Conservation (phyloP, 495 filamentous ascomycete species). For the Trichoderma reesei region DNA sequence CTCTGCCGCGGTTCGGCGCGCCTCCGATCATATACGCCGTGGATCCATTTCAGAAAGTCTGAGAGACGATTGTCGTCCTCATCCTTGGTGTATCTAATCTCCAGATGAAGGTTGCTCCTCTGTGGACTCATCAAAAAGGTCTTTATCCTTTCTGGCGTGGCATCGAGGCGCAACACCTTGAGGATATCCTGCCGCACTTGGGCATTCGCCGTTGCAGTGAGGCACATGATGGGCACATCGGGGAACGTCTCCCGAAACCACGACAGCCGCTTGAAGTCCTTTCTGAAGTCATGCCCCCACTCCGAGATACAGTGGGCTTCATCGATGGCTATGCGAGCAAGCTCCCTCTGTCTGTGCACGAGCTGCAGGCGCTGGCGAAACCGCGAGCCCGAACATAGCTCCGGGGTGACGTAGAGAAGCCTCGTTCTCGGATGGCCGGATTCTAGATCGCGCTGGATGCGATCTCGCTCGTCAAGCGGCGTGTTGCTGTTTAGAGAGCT, state of each 20-base stretch:
- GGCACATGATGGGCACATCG: conserved; percentile 75
- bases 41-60: conserved; percentile 65
- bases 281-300: conserved; percentile 98
- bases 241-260: conserved; percentile 80
- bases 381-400: conserved; percentile 66
- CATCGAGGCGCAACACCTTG: conserved; percentile 56
- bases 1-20: conserved; percentile 33
- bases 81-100: conserved; percentile 75
- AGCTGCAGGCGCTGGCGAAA: conserved; percentile 66
- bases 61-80: conserved; percentile 60
- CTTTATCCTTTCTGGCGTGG: conserved; percentile 43
- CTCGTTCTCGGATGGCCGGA: conserved; percentile 78
- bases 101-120: conserved; percentile 82
- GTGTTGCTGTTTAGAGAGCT: conserved; percentile 82
- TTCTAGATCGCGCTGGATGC: conserved; percentile 68
- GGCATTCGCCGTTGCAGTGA: conserved; percentile 82
- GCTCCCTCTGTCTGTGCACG: conserved; percentile 72
- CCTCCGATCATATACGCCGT: conserved; percentile 56
- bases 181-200: conserved; percentile 75
- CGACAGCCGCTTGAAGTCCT: conserved; percentile 75
- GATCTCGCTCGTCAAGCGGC: conserved; percentile 47
- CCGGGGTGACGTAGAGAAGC: conserved; percentile 88
- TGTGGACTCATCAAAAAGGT: conserved; percentile 72
- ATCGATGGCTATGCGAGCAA: conserved; percentile 80
- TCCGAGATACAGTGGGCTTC: conserved; percentile 96